Conservation (phyloP, 2,329 filamentous ascomycete species). For the Penicillium sp. region DNA sequence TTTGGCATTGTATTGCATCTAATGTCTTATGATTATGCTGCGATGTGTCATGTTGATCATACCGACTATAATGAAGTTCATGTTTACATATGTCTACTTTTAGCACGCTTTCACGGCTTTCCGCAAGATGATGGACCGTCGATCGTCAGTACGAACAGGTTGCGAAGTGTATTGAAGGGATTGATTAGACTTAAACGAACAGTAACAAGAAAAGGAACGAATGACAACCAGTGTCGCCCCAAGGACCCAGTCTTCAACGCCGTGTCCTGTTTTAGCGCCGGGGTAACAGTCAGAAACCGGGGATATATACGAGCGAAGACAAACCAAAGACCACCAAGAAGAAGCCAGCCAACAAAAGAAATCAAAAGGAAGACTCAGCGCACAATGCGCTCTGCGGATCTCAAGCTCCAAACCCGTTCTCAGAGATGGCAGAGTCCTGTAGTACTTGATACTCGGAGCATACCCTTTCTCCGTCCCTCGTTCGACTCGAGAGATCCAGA, state of each 20-base stretch:
- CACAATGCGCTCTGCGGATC: neutral
- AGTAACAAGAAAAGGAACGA: neutral
- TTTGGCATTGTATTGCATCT: neutral
- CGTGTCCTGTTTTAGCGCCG: slow-evolving; percentile 17
- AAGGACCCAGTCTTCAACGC: slow-evolving; percentile 12
- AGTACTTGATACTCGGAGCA: neutral
- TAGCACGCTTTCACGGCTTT: neutral
- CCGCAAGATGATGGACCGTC: neutral
- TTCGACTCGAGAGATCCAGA: neutral
- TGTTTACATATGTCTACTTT: neutral
- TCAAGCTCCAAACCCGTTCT: slow-evolving; percentile 1
- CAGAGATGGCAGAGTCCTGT: neutral
- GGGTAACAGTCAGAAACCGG: slow-evolving; percentile 14
- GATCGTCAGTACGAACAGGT: no score
- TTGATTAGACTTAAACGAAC: neutral
- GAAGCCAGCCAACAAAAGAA: slow-evolving; percentile 7
- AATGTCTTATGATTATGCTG: neutral
- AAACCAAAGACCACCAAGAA: neutral
- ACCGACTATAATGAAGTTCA: neutral
- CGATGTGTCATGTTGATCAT: slow-evolving; percentile 1
- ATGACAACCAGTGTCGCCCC: neutral
- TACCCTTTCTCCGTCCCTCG: neutral
- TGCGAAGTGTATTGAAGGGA: neutral
- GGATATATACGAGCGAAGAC: slow-evolving; percentile 15
- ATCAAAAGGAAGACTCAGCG: neutral